Evolutionary conservation across 2,329 filamentous ascomycete genomes (phyloP).

Genomic region (Aspergillus japonicus): DNA sequence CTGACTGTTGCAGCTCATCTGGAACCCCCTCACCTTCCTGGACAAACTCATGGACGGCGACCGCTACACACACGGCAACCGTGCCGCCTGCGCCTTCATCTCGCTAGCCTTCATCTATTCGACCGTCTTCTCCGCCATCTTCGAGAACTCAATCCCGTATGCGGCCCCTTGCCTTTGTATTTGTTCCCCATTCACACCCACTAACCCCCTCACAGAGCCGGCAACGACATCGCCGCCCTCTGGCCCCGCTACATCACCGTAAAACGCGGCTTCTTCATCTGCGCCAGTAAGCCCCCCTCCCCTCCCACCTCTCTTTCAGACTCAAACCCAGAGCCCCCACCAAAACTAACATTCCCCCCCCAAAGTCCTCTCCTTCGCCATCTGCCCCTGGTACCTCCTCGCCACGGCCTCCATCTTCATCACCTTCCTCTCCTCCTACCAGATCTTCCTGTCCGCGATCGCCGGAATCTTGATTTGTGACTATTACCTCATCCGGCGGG

Average conservation of each 20-base stretch:
- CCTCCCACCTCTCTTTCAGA: no score
- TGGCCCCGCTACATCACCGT: slow-evolving; percentile 43
- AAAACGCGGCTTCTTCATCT: slow-evolving; percentile 42
- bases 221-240: slow-evolving; percentile 40
- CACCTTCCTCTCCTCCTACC: slow-evolving; percentile 44
- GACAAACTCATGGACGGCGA: slow-evolving; percentile 36
- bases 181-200: no score
- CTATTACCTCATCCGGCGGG: slow-evolving; percentile 43
- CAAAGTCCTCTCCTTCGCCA: slow-evolving; percentile 32
- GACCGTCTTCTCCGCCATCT: slow-evolving; percentile 46
- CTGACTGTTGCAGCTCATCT: slow-evolving; percentile 27
- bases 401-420: slow-evolving; percentile 39
- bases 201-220: slow-evolving; percentile 23
- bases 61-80: slow-evolving; percentile 36
- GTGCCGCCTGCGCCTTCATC: slow-evolving; percentile 45
- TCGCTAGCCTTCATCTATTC: slow-evolving; percentile 45
- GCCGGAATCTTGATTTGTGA: slow-evolving; percentile 45
- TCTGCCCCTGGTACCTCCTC: slow-evolving; percentile 43
- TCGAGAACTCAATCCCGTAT: slow-evolving; percentile 43
- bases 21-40: slow-evolving; percentile 38
- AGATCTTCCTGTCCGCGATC: slow-evolving; percentile 41
- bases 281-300: slow-evolving; percentile 17
- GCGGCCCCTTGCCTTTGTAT: neutral
- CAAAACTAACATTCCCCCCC: neutral
- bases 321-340: no score